A percentile compares a stretch with the other conserved stretches of the same genome.
These are phyloP conservation scores for Penicillium herquei DNA, from an alignment of 495 filamentous ascomycete genomes.

Conservation along the genomic window DNA sequence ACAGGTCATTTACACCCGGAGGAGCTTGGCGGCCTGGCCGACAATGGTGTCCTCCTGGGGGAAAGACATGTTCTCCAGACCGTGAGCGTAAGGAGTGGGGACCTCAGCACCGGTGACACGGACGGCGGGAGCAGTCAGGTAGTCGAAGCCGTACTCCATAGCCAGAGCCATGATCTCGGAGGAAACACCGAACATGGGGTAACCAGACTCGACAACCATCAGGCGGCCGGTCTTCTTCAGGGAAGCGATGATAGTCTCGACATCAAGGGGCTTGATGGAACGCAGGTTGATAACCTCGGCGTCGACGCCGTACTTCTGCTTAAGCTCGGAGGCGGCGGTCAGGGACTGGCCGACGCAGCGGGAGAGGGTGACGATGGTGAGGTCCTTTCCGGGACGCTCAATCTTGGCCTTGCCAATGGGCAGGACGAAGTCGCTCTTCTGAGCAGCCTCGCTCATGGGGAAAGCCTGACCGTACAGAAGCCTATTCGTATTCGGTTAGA, in stretches of 20 bases:
- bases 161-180: slow-evolving; percentile 89
- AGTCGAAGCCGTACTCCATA: slow-evolving; percentile 98
- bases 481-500: slow-evolving; percentile 30
- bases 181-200: slow-evolving; percentile 88
- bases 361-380: slow-evolving; percentile 92
- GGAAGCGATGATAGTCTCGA: slow-evolving; percentile 91
- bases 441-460: slow-evolving; percentile 93
- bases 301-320: slow-evolving; percentile 95
- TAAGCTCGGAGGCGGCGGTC: slow-evolving; percentile 79
- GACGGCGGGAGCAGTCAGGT: slow-evolving; percentile 88
- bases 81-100: slow-evolving; percentile 86
- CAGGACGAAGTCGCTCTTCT: slow-evolving; percentile 92
- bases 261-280: slow-evolving; percentile 92
- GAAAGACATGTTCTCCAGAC: slow-evolving; percentile 90
- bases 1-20: slow-evolving; percentile 60
- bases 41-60: slow-evolving; percentile 82
- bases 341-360: slow-evolving; percentile 94
- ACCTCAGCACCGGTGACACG: slow-evolving; percentile 95
- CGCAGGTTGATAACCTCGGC: slow-evolving; percentile 97
- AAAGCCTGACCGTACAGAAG: slow-evolving; percentile 91
- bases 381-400: slow-evolving; percentile 90
- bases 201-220: slow-evolving; percentile 91
- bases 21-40: slow-evolving; percentile 76
- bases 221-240: slow-evolving; percentile 97
- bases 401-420: slow-evolving; percentile 99